A percentile compares a stretch with the other conserved stretches of the same genome.
phyloP scores from a whole-genome alignment of 1,284 basidiomycete species.

The Tremellales sp. region DNA sequence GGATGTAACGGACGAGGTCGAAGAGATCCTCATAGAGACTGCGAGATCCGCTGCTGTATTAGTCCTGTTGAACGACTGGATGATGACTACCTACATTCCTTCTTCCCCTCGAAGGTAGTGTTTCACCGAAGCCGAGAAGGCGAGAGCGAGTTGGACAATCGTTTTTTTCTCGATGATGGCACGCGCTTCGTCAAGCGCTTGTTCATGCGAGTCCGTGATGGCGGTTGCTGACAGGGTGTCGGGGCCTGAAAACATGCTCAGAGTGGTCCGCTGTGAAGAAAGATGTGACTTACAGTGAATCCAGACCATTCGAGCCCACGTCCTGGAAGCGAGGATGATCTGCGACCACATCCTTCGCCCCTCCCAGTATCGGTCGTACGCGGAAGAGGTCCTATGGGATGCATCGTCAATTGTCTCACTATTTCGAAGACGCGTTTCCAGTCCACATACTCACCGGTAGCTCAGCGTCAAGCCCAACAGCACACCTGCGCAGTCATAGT shows the following conservation, averaged over 20 bases:
- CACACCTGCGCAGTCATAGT: constrained; percentile 24
- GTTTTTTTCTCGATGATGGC: constrained; percentile 65
- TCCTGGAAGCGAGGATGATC: constrained; percentile 55
- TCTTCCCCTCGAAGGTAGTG: constrained; percentile 60
- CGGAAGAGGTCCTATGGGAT: constrained; percentile 63
- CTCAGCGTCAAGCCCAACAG: constrained; percentile 44
- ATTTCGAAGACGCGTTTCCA: background rate
- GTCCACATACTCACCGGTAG: constrained; percentile 30
- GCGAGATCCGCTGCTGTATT: background rate
- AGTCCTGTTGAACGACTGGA: background rate
- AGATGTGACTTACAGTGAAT: constrained; percentile 34
- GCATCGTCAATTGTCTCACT: background rate
- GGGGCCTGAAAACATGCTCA: constrained; percentile 25
- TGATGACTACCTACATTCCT: constrained; percentile 51
- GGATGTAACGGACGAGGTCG: constrained; percentile 42
- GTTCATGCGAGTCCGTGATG: constrained; percentile 36
- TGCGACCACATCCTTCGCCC: constrained; percentile 66
- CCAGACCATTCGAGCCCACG: constrained; percentile 43
- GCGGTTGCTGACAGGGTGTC: constrained; percentile 22
- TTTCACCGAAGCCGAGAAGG: constrained; percentile 50
- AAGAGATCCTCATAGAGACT: constrained; percentile 46
- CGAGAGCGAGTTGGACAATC: constrained; percentile 66
- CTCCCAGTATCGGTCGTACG: constrained; percentile 72
- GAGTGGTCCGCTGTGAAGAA: too few species aligned
- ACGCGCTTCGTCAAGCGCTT: constrained; percentile 51